Evolutionary conservation across 2,329 filamentous ascomycete genomes (phyloP), one percentile per base, ranked within the genome.

Genomic region (Venturia nashicola): DNA sequence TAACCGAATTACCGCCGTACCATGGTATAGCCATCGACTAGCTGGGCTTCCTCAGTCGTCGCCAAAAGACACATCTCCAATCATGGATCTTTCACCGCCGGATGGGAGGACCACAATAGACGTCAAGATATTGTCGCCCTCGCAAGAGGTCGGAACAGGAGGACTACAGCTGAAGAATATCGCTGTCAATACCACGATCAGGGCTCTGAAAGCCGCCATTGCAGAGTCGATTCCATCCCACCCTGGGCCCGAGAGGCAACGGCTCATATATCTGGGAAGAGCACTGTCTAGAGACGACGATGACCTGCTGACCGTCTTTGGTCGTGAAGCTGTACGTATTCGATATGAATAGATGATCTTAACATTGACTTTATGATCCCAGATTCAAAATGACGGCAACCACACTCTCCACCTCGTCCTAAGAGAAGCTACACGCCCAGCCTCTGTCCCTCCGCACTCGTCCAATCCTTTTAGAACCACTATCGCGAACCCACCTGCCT

Each of bases 231-330:
- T 85, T n/a, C 75, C 80, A 46, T 71, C 71, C 1, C 69, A 69
- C 59, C 75, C 75, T 6, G 66, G 69, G 6, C 67, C 70, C 5
- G 74, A 75, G 51, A 72, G 75, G 54, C 84, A 86, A 73, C 77
- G 83, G 54, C 71, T 87, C 65, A 84, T 86, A 23, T 85, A 84
- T 68, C 74, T 78, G 61, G 84, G 84, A 23, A 76, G 80, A 64
- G 77, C 80, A 36, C 75, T 86, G 7, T 70, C 76, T 7, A 76
- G 81, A 67, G 77, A 82, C 65, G 72, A 74, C 27, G 76, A 78
- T 44, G 79, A 76, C 0, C 71, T 87, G 64, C 72, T 73, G 39
- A 74, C 77, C 43, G 74, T 84, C 4, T 76, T 86, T 66, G 79
- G 80, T 16, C 36, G 42, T 42, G 42, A 43, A 32, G 57, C 40